phyloP scores from a whole-genome alignment of 1,139 yeast genomes.

The Arxiozyma bovina region DNA sequence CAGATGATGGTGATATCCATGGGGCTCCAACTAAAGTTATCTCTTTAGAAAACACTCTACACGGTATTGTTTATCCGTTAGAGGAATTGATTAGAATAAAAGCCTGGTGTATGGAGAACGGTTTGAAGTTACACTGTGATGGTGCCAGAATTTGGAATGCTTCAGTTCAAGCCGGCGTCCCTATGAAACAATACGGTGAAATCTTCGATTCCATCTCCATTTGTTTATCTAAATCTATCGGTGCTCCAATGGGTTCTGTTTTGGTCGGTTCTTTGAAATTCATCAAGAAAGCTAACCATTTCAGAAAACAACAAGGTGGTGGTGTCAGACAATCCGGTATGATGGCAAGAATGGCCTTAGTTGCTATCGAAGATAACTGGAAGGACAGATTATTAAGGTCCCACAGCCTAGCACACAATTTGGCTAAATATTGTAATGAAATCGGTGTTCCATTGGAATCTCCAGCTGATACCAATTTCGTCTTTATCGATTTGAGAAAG shows the following conservation, averaged over 20 bases:
- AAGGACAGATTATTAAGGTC: constrained; percentile 45
- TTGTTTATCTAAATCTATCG: constrained; percentile 83
- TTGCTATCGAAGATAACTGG: constrained; percentile 71
- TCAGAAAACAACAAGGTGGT: constrained; percentile 91
- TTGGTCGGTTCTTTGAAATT: constrained; percentile 60
- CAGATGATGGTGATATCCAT: constrained; percentile 79
- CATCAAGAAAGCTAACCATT: constrained; percentile 71
- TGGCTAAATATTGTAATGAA: constrained; percentile 53
- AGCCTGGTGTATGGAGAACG: constrained; percentile 57
- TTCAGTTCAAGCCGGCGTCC: constrained; percentile 59
- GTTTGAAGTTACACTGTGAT: constrained; percentile 70
- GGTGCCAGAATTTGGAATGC: constrained; percentile 98
- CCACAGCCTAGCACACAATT: constrained; percentile 58
- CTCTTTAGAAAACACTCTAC: constrained; percentile 80
- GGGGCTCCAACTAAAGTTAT: constrained; percentile 81
- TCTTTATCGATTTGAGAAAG: constrained; percentile 58
- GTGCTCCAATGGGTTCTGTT: constrained; percentile 91
- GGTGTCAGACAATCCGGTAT: constrained; percentile 88
- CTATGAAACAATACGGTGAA: constrained; percentile 63
- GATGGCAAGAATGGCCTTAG: constrained; percentile 70
- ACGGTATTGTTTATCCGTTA: constrained; percentile 73
- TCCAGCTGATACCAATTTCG: constrained; percentile 84
- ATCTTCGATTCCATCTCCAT: constrained; percentile 82
- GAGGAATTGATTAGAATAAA: constrained; percentile 72
- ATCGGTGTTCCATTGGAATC: constrained; percentile 51